A percentile compares a stretch with the other conserved stretches of the same genome.
Conservation (phyloP, 495 filamentous ascomycete species). For the Annulohypoxylon maeteangense region DNA sequence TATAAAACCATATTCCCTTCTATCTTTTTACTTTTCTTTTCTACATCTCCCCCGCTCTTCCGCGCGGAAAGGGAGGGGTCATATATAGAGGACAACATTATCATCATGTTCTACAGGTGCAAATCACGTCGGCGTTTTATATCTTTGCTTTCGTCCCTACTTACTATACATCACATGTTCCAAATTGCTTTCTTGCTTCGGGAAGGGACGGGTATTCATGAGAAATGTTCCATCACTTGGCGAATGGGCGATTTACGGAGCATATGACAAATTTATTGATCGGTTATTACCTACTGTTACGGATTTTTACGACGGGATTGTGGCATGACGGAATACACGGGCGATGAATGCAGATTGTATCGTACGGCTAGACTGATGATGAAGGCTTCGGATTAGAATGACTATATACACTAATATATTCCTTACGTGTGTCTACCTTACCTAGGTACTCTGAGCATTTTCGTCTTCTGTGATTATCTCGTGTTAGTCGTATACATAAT, state of each 20-base stretch:
- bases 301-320: not conserved
- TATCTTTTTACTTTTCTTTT: not conserved
- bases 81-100: constrained; percentile 23
- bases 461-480: not conserved
- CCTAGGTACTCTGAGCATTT: not conserved
- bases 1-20: not conserved
- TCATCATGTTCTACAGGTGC: constrained; percentile 20
- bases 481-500: not conserved
- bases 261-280: not conserved
- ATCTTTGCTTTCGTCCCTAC: constrained; percentile 10
- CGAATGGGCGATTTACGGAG: constrained; percentile 10
- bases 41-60: not conserved
- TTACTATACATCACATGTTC: constrained; percentile 12
- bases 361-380: constrained; percentile 35
- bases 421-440: not conserved
- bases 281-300: not conserved
- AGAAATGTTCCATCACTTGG: constrained; percentile 17
- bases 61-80: constrained; percentile 10
- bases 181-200: constrained; percentile 10
- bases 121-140: constrained; percentile 9
- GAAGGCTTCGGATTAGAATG: constrained; percentile 24
- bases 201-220: constrained; percentile 15
- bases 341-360: constrained; percentile 34
- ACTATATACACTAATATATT: not conserved
- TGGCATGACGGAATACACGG: not conserved